Percentiles rank a stretch among this genome's conserved stretches.
Conservation (phyloP, 495 filamentous ascomycete species). For the Peziza echinospora region DNA sequence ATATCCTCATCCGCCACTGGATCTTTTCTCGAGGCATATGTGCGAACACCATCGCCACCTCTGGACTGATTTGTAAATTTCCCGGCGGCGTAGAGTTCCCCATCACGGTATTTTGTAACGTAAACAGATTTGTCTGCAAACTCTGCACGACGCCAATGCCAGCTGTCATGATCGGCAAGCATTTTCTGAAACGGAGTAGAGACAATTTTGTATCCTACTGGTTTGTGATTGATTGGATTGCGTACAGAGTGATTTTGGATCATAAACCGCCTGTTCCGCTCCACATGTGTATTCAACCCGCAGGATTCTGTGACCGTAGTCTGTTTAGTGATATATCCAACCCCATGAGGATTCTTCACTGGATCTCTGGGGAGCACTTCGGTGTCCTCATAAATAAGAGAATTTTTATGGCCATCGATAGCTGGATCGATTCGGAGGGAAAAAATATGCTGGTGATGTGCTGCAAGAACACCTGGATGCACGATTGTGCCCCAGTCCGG, state of each 20-base stretch:
- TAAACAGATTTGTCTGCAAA: slow-evolving; percentile 69
- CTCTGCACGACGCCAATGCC: slow-evolving; percentile 53
- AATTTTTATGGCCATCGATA: slow-evolving; percentile 53
- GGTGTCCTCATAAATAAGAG: slow-evolving; percentile 49
- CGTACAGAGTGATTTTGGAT: slow-evolving; percentile 46
- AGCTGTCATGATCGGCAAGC: slow-evolving; percentile 43
- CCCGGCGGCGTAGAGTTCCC: slow-evolving; percentile 61
- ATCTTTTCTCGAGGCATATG: slow-evolving; percentile 31
- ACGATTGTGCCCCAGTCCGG: slow-evolving; percentile 56
- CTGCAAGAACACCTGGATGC: slow-evolving; percentile 53
- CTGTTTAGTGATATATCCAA: slow-evolving; percentile 47
- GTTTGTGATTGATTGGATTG: slow-evolving; percentile 54
- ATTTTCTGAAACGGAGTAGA: slow-evolving; percentile 59
- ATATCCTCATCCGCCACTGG: slow-evolving; percentile 30
- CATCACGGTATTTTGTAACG: slow-evolving; percentile 55
- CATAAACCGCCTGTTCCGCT: slow-evolving; percentile 51
- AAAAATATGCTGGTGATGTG: slow-evolving; percentile 78
- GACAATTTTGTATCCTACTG: slow-evolving; percentile 59
- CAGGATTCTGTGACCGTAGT: slow-evolving; percentile 38
- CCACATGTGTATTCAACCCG: slow-evolving; percentile 39
- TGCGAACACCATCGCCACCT: slow-evolving; percentile 35
- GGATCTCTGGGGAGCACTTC: slow-evolving; percentile 30
- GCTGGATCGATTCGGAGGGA: slow-evolving; percentile 67
- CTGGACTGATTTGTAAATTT: slow-evolving; percentile 72
- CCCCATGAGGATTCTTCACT: slow-evolving; percentile 56